phyloP scores from a whole-genome alignment of 768 basidiomycete species.

The Lactifluus volemus region DNA sequence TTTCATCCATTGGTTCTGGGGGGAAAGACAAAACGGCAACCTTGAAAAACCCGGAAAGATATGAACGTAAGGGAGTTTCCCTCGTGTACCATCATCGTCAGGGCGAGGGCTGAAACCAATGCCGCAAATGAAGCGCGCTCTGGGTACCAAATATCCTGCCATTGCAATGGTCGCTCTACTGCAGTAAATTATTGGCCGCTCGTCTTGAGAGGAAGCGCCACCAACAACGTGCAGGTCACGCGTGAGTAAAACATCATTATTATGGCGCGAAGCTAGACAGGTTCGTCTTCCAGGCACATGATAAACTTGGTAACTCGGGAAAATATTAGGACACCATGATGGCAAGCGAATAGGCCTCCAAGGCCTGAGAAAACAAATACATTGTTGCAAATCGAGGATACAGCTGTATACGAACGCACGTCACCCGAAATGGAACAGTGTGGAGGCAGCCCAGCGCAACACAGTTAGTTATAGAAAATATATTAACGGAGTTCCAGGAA shows the following conservation, averaged over 20 bases:
- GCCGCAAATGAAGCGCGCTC: background rate
- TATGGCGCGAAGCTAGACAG: background rate
- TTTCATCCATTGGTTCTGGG: background rate
- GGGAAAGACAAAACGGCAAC: background rate
- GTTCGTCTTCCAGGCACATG: constrained; percentile 5
- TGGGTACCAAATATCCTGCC: background rate
- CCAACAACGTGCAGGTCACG: background rate
- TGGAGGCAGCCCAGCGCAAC: background rate
- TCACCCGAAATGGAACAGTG: background rate
- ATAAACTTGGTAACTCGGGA: background rate
- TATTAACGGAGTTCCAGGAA: constrained; percentile 1
- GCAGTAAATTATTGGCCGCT: background rate
- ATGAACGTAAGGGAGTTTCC: constrained; percentile 4
- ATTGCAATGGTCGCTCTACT: background rate
- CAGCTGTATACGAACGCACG: background rate
- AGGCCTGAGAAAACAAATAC: constrained; percentile 2
- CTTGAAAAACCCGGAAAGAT: background rate
- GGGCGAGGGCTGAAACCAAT: background rate
- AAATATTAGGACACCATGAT: background rate
- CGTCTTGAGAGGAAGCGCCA: background rate
- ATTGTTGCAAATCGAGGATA: background rate
- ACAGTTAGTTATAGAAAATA: background rate
- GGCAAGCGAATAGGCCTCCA: background rate
- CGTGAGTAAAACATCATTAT: background rate
- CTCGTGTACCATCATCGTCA: background rate